phyloP scores from a whole-genome alignment of 2,329 filamentous ascomycete genomes.

The Penicillium brasilianum region DNA sequence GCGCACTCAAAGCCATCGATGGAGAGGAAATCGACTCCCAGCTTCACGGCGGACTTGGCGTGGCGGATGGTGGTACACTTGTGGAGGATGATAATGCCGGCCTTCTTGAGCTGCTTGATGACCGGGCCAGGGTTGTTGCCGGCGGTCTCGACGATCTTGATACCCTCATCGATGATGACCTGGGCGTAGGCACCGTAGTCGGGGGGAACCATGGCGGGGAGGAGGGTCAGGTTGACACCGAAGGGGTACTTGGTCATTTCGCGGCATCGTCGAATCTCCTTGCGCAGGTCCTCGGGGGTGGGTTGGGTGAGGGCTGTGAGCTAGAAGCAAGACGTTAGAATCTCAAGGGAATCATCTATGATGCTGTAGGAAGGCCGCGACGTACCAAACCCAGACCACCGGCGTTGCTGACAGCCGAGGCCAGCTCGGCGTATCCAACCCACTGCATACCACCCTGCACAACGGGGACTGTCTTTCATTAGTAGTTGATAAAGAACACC shows the following conservation, averaged over 20 bases:
- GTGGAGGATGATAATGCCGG: constrained; percentile 80
- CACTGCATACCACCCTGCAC: constrained; percentile 62
- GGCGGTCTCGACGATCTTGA: constrained; percentile 90
- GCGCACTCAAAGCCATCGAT: constrained; percentile 99
- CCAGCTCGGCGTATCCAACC: constrained; percentile 60
- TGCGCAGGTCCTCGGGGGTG: constrained; percentile 85
- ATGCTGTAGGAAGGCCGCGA: constrained; percentile 8
- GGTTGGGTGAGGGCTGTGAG: constrained; percentile 79
- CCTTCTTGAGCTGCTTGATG: constrained; percentile 84
- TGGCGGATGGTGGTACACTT: constrained; percentile 98
- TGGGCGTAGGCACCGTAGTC: constrained; percentile 92
- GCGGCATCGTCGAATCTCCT: constrained; percentile 87
- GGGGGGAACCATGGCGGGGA: constrained; percentile 85
- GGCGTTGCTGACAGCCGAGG: constrained; percentile 59
- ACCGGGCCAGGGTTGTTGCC: constrained; percentile 90
- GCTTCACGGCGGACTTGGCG: constrained; percentile 86
- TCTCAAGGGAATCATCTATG: not conserved
- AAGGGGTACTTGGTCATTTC: constrained; percentile 70
- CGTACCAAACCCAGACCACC: constrained; percentile 58
- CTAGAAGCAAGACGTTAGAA: constrained; percentile 31
- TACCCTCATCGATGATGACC: constrained; percentile 89
- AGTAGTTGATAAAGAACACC: not conserved
- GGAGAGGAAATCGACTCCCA: constrained; percentile 93
- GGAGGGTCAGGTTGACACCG: constrained; percentile 91
- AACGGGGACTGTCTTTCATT: constrained; percentile 47